Base-by-base conservation (phyloP, 805 yeast genomes). In the Hanseniaspora clermontiae region DNA sequence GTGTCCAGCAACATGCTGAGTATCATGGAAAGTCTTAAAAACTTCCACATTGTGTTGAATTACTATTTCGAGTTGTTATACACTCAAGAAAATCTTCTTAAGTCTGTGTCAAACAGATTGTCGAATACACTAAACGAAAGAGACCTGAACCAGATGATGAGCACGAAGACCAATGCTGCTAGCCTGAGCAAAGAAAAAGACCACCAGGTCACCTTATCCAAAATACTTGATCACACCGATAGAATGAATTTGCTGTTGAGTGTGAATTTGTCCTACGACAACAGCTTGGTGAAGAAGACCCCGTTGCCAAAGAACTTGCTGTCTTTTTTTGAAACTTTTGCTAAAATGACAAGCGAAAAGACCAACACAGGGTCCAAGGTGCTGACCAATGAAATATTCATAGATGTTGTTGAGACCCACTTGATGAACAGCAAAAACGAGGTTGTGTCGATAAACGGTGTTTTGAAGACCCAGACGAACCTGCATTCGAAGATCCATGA, bases 1-100 rank as follows among this genome's bases (percentile, higher is more conserved):
- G 43, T 31, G 11, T 15, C 37, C 27, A n/a, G 31, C 48, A 45
- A 45, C 15, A 10, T 45, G 27, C 4, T 45, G 7, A 53, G 46
- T 12, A 34, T 53, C 11, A 19, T 39, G 39, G 42, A 53, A 10
- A 17, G 32, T 7, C 10, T 53, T 27, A 24, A 24, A 1, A 53
- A 46, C 7, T 46, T 53, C 39, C 51, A 53, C 17, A 24, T 46
- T 14, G 34, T 53, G 19, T 17, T 53, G 14, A 46, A 45, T 12
- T 53, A 53, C 15, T 53, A 53, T 36, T 53, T 53, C 46, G 57
- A 53, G n/a, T 19, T 53, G 14, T 9, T 53, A 11, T 53, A 53
- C 27, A 53, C 57, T 4, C 57, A 53, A 10, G 57, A 53, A 8
- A 53, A 53, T 11, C 17, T 53, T 15, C 10, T 53, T 9, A 53